Percentiles rank a stretch among this genome's conserved stretches.
phyloP scores from a whole-genome alignment of 2,329 filamentous ascomycete genomes.

The Juglanconis sp. region DNA sequence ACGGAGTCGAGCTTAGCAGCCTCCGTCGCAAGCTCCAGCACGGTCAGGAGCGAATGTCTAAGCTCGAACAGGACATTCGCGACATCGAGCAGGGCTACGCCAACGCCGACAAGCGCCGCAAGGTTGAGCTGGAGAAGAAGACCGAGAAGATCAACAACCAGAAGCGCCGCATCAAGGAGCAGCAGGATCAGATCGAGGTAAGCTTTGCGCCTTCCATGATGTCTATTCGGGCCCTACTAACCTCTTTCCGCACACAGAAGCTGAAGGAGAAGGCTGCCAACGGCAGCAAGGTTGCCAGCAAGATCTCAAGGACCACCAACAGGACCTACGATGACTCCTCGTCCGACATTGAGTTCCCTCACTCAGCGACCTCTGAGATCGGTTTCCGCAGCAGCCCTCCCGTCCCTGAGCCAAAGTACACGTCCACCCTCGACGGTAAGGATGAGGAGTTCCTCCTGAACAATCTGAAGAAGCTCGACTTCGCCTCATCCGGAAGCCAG shows the following conservation, averaged over 20 bases:
- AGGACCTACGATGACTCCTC: not conserved
- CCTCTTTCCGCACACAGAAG: not conserved
- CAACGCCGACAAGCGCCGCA: conserved; percentile 9
- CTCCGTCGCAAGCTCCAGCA: conserved; percentile 5
- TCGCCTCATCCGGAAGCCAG: not conserved
- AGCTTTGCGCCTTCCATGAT: not conserved
- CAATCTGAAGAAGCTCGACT: conserved; percentile 10
- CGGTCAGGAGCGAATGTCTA: conserved; percentile 1
- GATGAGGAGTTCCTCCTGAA: conserved; percentile 16
- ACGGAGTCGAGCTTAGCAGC: conserved; percentile 8
- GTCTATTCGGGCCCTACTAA: not conserved
- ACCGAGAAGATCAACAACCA: conserved; percentile 17
- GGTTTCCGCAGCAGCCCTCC: not conserved
- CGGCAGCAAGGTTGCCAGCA: conserved; percentile 1
- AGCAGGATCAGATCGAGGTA: conserved; percentile 18
- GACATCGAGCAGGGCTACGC: not conserved
- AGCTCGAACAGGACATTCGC: not conserved
- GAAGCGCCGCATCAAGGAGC: conserved; percentile 18
- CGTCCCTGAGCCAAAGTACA: conserved; percentile 1
- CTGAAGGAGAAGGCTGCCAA: conserved; percentile 12
- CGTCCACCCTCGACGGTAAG: conserved; percentile 5
- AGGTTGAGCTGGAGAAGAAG: conserved; percentile 10
- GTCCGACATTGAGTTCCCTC: not conserved
- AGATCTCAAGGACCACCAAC: not conserved
- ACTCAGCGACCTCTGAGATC: conserved; percentile 13